A percentile compares a stretch with the other conserved stretches of the same genome.
Conservation (phyloP, 352 stramenopile species). For the Paralagenidium karlingii region DNA sequence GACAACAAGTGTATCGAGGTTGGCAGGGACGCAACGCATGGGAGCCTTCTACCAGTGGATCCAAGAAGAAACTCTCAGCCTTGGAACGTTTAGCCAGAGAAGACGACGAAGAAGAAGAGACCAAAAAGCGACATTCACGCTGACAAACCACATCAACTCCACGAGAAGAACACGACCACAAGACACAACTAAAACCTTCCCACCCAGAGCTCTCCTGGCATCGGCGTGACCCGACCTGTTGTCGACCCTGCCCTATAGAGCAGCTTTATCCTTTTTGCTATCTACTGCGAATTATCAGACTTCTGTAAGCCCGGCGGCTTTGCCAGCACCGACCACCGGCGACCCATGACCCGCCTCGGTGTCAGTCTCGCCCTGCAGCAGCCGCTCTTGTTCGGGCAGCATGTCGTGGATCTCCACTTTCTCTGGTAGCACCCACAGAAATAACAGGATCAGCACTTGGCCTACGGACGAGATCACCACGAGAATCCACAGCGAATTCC, state of each 20-base stretch:
- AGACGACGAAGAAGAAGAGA: slow-evolving; percentile 1
- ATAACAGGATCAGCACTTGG: slow-evolving; percentile 55
- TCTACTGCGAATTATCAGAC: neutral
- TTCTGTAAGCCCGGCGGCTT: neutral
- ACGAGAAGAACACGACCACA: too few relatives aligned
- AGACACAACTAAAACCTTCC: too few relatives aligned
- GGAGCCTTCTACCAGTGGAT: too few relatives aligned
- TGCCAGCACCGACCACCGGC: slow-evolving; percentile 4
- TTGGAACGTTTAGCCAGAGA: slow-evolving; percentile 2
- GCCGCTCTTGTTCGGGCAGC: slow-evolving; percentile 23
- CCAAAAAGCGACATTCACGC: too few relatives aligned
- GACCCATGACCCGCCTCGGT: slow-evolving; percentile 10
- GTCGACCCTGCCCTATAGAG: too few relatives aligned
- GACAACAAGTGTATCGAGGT: slow-evolving; percentile 1
- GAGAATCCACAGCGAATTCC: slow-evolving; percentile 41
- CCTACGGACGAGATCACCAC: slow-evolving; percentile 38
- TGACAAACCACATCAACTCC: too few relatives aligned
- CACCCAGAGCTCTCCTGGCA: too few relatives aligned
- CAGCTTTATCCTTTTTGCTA: neutral
- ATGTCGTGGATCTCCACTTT: slow-evolving; percentile 21
- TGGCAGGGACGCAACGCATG: neutral
- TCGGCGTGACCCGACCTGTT: too few relatives aligned
- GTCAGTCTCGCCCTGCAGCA: slow-evolving; percentile 19
- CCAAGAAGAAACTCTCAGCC: neutral
- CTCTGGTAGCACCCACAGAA: slow-evolving; percentile 53